phyloP scores from a whole-genome alignment of 345 rosid species.

The Triadica sebifera region DNA sequence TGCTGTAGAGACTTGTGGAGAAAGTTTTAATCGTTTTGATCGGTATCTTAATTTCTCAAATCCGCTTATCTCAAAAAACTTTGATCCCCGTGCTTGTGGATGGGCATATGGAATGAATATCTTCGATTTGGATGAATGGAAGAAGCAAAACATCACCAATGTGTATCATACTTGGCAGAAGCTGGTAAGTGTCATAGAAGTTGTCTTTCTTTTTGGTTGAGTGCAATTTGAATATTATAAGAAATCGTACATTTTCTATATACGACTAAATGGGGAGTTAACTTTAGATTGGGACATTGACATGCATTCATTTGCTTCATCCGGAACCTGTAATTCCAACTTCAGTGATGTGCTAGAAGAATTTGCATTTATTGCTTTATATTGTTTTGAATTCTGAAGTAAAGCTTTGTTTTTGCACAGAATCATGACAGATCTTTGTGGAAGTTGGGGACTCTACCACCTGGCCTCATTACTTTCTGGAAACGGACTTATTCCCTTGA shows the following conservation, averaged over 20 bases:
- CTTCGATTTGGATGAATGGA: slow-evolving; percentile 89
- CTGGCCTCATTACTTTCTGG: slow-evolving; percentile 78
- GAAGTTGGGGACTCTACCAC: slow-evolving; percentile 77
- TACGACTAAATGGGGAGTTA: background rate
- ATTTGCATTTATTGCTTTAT: background rate
- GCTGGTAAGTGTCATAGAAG: slow-evolving; percentile 49
- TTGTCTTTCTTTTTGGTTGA: background rate
- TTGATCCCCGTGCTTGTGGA: slow-evolving; percentile 93
- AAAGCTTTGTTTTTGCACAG: slow-evolving; percentile 37
- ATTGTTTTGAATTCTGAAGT: background rate
- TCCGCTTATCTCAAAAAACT: slow-evolving; percentile 84
- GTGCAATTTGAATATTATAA: background rate
- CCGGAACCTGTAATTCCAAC: background rate
- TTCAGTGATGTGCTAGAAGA: background rate
- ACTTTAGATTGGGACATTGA: background rate
- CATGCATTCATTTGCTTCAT: background rate
- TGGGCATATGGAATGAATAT: slow-evolving; percentile 99
- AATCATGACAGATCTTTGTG: slow-evolving; percentile 68
- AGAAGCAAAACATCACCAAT: slow-evolving; percentile 77
- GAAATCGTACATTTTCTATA: background rate
- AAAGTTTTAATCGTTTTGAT: slow-evolving; percentile 94
- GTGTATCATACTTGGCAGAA: slow-evolving; percentile 93
- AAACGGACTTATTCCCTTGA: slow-evolving; percentile 62
- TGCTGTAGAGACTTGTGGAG: slow-evolving; percentile 99
- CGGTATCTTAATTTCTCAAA: slow-evolving; percentile 96